phyloP scores from a whole-genome alignment of 2,329 filamentous ascomycete genomes.

The Exophiala lecanii-corni region DNA sequence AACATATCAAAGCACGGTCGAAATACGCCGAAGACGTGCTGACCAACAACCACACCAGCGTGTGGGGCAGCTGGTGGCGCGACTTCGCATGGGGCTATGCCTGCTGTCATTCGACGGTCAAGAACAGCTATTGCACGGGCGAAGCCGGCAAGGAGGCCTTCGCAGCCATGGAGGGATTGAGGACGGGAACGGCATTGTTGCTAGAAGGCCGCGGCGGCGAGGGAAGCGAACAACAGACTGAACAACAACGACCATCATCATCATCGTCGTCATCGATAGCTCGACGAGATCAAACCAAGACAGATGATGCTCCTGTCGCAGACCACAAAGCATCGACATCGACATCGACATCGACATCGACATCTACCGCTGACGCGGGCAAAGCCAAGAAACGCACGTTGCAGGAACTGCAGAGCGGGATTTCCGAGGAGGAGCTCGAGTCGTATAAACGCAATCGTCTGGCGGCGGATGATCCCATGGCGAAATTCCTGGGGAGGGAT shows the following conservation, averaged over 20 bases:
- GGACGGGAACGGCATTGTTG: constrained; percentile 42
- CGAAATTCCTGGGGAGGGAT: constrained; percentile 44
- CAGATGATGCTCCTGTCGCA: constrained; percentile 20
- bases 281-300: constrained; percentile 24
- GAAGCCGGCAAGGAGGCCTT: constrained; percentile 79
- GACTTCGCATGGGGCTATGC: constrained; percentile 94
- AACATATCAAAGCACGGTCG: constrained; percentile 62
- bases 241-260: neutral
- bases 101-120: constrained; percentile 88
- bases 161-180: constrained; percentile 65
- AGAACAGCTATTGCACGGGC: constrained; percentile 97
- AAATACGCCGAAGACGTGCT: constrained; percentile 88
- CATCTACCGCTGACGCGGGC: neutral
- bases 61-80: constrained; percentile 98
- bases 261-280: too few relatives aligned
- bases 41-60: constrained; percentile 83
- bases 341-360: constrained; percentile 8
- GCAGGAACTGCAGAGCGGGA: constrained; percentile 71
- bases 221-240: constrained; percentile 5
- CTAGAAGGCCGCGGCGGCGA: constrained; percentile 24
- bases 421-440: constrained; percentile 81
- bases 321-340: constrained; percentile 20
- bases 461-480: constrained; percentile 80
- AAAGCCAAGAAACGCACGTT: constrained; percentile 64
- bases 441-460: constrained; percentile 73